A percentile compares a stretch with the other conserved stretches of the same genome.
Evolutionary conservation across 2,329 filamentous ascomycete genomes (phyloP).

Genomic region (Elsinoe australis): DNA sequence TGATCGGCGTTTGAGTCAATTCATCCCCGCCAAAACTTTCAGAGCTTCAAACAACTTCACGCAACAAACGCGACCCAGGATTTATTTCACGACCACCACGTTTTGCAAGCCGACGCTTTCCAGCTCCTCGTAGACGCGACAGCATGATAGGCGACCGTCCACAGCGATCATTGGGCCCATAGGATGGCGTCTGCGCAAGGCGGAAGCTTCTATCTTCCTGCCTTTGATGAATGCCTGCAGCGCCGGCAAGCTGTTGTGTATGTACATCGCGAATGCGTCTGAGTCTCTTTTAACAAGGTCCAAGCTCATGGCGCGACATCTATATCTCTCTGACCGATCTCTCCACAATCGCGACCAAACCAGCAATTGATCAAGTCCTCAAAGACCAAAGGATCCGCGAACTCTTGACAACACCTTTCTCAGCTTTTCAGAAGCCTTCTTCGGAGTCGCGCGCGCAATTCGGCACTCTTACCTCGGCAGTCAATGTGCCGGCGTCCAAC

Average conservation of each 20-base stretch:
- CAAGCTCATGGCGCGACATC: constrained; percentile 52
- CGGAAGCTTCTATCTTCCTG: constrained; percentile 58
- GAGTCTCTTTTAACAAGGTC: constrained; percentile 4
- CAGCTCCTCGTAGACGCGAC: too few species aligned
- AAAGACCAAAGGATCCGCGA: constrained; percentile 10
- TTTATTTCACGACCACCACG: too few species aligned
- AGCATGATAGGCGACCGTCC: constrained; percentile 3
- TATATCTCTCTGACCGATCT: constrained; percentile 48
- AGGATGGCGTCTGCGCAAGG: constrained; percentile 9
- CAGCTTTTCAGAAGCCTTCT: constrained; percentile 57
- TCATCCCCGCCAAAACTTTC: neutral
- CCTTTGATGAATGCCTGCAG: constrained; percentile 75
- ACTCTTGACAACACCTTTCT: constrained; percentile 61
- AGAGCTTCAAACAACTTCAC: neutral
- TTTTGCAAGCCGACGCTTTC: too few species aligned
- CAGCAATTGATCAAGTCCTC: constrained; percentile 35
- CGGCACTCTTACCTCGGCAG: constrained; percentile 77
- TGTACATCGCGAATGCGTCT: constrained; percentile 37
- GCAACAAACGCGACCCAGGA: too few species aligned
- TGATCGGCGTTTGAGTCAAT: neutral
- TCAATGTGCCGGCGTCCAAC: constrained; percentile 65
- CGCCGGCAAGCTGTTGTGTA: constrained; percentile 76
- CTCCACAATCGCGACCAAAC: constrained; percentile 64
- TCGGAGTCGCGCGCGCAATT: constrained; percentile 62
- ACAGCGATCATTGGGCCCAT: constrained; percentile 11